phyloP scores from a whole-genome alignment of 73 alveolate species.

The Tetrahymena malaccensis region DNA sequence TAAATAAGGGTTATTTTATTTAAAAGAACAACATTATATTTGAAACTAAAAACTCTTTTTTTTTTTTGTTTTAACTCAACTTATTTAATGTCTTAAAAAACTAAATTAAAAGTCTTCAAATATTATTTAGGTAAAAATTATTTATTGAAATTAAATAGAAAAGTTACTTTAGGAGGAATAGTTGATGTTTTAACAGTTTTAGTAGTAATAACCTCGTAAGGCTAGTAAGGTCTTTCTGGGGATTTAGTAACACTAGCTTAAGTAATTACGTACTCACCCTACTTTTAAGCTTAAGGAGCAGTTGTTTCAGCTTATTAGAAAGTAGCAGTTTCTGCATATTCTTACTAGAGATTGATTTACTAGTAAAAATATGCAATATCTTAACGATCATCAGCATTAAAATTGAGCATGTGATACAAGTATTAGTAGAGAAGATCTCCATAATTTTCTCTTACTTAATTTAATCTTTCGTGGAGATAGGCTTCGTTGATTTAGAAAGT shows the following conservation, averaged over 20 bases:
- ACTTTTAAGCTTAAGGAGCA: not conserved
- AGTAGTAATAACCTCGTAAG: not conserved
- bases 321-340: not conserved
- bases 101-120: too few relatives aligned
- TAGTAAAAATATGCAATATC: not conserved
- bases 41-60: not conserved
- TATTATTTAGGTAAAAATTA: not conserved
- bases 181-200: not conserved
- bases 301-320: not conserved
- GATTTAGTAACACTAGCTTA: not conserved
- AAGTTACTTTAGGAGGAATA: not conserved
- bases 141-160: not conserved
- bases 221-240: not conserved
- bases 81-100: too few relatives aligned
- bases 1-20: not conserved
- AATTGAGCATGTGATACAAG: not conserved
- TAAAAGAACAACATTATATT: not conserved
- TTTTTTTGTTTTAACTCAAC: not conserved
- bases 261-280: not conserved
- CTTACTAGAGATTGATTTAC: not conserved
- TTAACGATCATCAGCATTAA: not conserved
- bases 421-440: not conserved
- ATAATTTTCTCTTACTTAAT: not conserved
- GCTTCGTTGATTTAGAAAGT: not conserved
- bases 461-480: slow-evolving; percentile 1